phyloP scores from a whole-genome alignment of 2,329 filamentous ascomycete species.

The Fusarium liriodendri region DNA sequence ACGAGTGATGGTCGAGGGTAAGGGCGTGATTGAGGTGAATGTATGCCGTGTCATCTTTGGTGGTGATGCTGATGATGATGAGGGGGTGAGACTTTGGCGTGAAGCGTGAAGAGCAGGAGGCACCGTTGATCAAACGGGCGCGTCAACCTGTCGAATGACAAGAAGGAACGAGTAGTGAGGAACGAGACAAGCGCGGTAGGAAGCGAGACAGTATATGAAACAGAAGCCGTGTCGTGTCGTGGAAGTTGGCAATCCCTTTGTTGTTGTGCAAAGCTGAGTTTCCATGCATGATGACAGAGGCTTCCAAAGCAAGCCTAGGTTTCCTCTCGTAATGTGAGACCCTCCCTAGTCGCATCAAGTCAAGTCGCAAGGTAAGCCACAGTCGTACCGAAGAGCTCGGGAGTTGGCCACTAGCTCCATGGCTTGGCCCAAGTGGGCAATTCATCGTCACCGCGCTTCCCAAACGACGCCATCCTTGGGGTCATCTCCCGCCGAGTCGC shows the following conservation, averaged over 20 bases:
- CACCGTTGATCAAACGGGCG: neutral
- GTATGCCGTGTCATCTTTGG: slow-evolving; percentile 58
- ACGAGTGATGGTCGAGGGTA: slow-evolving; percentile 75
- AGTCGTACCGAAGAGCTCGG: neutral
- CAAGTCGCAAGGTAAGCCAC: neutral
- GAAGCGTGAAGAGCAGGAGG: neutral
- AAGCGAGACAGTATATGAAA: neutral
- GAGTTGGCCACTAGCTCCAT: slow-evolving; percentile 7
- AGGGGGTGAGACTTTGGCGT: neutral
- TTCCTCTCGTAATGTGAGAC: neutral
- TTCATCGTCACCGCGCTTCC: neutral
- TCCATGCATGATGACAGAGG: slow-evolving; percentile 8
- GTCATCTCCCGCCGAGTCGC: neutral
- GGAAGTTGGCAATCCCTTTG: neutral
- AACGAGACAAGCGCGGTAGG: neutral
- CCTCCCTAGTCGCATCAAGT: neutral
- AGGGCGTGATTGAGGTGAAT: slow-evolving; percentile 83
- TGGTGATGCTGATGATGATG: slow-evolving; percentile 4
- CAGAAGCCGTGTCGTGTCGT: neutral
- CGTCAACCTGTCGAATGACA: neutral
- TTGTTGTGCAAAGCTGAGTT: neutral
- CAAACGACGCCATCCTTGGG: neutral
- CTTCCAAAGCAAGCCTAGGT: neutral
- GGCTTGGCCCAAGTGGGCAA: neutral
- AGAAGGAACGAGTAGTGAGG: slow-evolving; percentile 1